Evolutionary conservation across 768 basidiomycete genomes (phyloP), one percentile per base, ranked within the genome.

Genomic region (Galerina sulciceps): DNA sequence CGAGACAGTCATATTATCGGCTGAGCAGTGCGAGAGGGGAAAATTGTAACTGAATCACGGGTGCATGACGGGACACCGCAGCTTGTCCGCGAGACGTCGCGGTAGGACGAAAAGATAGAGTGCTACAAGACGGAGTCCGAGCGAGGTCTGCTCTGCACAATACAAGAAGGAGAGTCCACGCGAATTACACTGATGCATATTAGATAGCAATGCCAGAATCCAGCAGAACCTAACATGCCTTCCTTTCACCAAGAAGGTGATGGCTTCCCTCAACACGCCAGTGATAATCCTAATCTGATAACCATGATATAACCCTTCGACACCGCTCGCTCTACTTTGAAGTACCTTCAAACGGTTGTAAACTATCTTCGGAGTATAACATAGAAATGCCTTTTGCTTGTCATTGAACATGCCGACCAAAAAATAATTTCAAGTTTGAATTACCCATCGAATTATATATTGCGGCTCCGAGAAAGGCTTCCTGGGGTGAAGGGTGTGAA

Each of bases 211-310:
- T n/a, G 22, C 26, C 14, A 26, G 17, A 9, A 22, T 14, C 36
- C 8, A 31, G 26, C 8, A 13, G 17, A 14, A 17, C 20, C 10
- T 31, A 34, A 56, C 70, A 51, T n/a, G 80, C 81, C 85, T 72
- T 59, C 85, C 83, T 70, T 87, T 87, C 36, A 86, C 75, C 58
- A 85, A 66, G 69, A 86, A 81, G 5, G 84, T 84, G 1, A 86
- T 75, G 0, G 85, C 86, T 66, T 86, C 82, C 60, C 76, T 81
- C 23, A 87, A 62, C 55, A 86, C 83, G 0, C 82, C 81, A 64
- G 85, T 86, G 51, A 81, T 47, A 14, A 82, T 75, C 67, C 84
- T 81, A 62, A 77, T 77, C 17, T 78, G 71, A 15, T 85, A 73
- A 1, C 83, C 86, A 65, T 83, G 82, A 58, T 86, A 86, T 23